Base-by-base conservation (phyloP, 2,329 filamentous ascomycete species). In the Paecilomyces fulvus region DNA sequence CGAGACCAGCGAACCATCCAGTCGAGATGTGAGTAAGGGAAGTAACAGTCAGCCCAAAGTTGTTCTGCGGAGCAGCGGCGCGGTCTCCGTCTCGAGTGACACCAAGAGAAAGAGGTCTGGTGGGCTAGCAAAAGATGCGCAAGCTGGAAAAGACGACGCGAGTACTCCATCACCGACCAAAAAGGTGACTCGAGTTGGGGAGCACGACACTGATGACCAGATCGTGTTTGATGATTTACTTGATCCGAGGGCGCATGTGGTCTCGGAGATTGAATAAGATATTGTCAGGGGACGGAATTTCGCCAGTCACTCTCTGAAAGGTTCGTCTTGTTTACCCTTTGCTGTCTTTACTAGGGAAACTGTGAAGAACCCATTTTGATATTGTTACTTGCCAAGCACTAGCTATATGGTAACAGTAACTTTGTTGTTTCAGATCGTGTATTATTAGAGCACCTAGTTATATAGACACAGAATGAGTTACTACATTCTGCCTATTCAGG, bases 61-160 rank as follows among this genome's bases (percentile, higher is more conserved):
- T 33, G 37, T 58, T 8, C 56, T 63, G 30, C 61, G 61, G 21
- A 64, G 59, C 51, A 61, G 58, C 37, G 64, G 57, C 28, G 43
- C 61, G 10, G 62, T 64, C 17, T 52, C 46, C 46, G 59, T 59
- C 43, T 62, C 63, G 14, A 59, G 56, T 48, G 67, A 66, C 3
- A 59, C 63, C 25, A 67, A 63, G 56, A 60, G 63, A 30, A 67
- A 64, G 56, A 60, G 61, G 51, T 65, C 67, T 5, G 37, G 56
- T 3, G 59, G 54, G 55, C 10, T 63, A 33, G n/a, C 51, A 58
- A 21, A 64, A 67, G 49, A 54, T 53, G 25, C 49, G 51, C 23
- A 60, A 57, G 30, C 51, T 61, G 17, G 49, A 56, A 67, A 63
- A 46, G 62, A 58, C 31, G 61, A 61, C 49, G 30, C 59, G 1